Conservation (phyloP, 148 eudicot genomes). For the Camellia sinensis region DNA sequence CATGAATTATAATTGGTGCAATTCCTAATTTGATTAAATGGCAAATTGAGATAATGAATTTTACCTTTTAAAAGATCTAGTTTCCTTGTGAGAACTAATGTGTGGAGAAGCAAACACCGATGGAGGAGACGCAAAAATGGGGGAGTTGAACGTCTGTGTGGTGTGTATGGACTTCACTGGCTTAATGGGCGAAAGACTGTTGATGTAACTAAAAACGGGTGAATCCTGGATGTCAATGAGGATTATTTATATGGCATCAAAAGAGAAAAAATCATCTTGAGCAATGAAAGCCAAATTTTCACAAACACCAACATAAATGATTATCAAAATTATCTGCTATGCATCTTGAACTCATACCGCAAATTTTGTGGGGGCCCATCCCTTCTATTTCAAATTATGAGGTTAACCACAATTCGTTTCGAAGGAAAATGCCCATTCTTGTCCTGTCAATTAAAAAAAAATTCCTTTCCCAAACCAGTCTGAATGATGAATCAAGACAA, state of each 20-base stretch:
- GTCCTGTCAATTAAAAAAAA: background rate
- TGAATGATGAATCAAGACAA: too few relatives aligned
- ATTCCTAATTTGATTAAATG: background rate
- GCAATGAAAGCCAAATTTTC: background rate
- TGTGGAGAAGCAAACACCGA: conserved; percentile 25
- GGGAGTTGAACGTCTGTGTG: conserved; percentile 29
- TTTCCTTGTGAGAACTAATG: conserved; percentile 14
- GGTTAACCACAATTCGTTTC: background rate
- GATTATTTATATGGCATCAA: background rate
- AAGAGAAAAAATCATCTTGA: background rate
- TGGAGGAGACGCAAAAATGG: conserved; percentile 42
- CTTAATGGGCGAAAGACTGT: conserved; percentile 45
- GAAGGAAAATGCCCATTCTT: background rate
- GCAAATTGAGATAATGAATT: background rate
- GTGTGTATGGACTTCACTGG: conserved; percentile 25
- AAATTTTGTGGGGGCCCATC: background rate
- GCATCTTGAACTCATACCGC: background rate
- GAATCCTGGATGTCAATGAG: conserved; percentile 38
- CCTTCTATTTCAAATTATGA: background rate
- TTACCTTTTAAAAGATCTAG: background rate
- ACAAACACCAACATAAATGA: background rate
- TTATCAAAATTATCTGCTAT: background rate
- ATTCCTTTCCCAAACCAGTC: too few relatives aligned
- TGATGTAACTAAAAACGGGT: conserved; percentile 52
- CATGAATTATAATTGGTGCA: background rate